These are phyloP conservation scores for Lyophyllum shimeji DNA, from an alignment of 768 basidiomycete species.

Conservation along the genomic window DNA sequence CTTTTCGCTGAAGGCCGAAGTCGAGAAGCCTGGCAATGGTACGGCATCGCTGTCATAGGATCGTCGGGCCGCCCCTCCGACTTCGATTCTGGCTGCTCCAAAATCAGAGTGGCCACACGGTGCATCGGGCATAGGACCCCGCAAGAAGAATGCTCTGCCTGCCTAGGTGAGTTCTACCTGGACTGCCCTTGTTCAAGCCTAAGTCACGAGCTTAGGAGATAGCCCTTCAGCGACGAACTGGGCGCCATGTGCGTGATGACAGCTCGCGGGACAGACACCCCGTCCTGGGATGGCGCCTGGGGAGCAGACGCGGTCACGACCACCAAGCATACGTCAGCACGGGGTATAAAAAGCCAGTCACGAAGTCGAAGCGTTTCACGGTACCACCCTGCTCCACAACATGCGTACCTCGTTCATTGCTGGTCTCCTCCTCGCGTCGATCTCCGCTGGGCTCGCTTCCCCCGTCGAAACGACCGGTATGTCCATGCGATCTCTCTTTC, in stretches of 20 bases:
- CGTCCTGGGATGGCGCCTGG: not conserved
- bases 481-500: not conserved
- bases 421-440: not conserved
- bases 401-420: conserved; percentile 1
- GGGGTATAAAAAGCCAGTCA: not conserved
- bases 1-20: not conserved
- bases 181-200: not conserved
- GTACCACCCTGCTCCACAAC: not conserved
- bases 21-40: not conserved
- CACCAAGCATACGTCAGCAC: not conserved
- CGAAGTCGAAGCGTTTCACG: not conserved
- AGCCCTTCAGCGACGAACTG: not conserved
- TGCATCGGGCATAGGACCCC: not conserved
- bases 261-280: not conserved
- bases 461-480: conserved; percentile 3
- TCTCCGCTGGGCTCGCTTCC: not conserved
- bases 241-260: not conserved
- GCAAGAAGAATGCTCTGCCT: not conserved
- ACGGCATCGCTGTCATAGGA: not conserved
- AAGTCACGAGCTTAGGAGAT: not conserved
- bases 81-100: not conserved
- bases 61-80: not conserved
- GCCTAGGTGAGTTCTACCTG: not conserved
- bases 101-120: not conserved
- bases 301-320: not conserved